Evolutionary conservation across 179 eudicot species (phyloP).

Genomic region (Sideroxylon spinosum): DNA sequence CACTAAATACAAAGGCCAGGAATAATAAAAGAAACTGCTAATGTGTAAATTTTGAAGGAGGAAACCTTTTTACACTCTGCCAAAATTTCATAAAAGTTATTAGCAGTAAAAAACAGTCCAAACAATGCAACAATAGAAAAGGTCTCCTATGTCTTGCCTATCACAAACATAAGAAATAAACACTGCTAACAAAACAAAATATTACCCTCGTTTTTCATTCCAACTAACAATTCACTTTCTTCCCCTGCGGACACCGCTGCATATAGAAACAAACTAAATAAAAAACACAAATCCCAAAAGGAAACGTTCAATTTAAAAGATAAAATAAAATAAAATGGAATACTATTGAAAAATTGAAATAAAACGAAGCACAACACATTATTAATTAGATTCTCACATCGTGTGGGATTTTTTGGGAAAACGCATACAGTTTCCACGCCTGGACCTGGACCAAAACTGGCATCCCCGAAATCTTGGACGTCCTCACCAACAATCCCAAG

Average conservation of each 20-base stretch:
- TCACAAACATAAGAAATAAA: not conserved
- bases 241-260: constrained; percentile 79
- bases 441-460: constrained; percentile 56
- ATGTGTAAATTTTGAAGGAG: not conserved
- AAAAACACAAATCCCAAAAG: not conserved
- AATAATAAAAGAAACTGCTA: not conserved
- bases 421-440: constrained; percentile 76
- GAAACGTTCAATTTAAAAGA: not conserved
- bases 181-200: not conserved
- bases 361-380: not conserved
- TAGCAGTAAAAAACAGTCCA: not conserved
- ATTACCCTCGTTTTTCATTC: constrained; percentile 77
- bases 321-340: not conserved
- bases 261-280: constrained; percentile 15
- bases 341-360: no score
- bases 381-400: constrained; percentile 32
- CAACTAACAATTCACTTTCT: constrained; percentile 68
- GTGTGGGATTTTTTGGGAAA: constrained; percentile 71
- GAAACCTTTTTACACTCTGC: not conserved
- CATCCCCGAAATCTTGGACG: constrained; percentile 49
- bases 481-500: constrained; percentile 73
- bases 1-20: not conserved
- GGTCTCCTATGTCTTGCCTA: not conserved
- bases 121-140: not conserved
- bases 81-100: not conserved